phyloP scores from a whole-genome alignment of 257 asterid species.

The Nicotiana knightiana region DNA sequence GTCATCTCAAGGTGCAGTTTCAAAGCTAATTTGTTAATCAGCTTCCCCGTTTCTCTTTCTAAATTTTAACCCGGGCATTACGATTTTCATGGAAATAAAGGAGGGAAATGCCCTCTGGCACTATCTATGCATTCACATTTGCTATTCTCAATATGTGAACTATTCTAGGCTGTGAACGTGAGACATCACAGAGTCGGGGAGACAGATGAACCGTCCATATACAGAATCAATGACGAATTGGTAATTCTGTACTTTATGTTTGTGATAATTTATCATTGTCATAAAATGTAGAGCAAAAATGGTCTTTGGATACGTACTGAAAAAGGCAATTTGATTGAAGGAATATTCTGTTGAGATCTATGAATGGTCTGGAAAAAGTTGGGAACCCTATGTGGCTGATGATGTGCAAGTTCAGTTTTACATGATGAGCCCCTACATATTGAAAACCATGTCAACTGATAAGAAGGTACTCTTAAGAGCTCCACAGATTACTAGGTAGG shows the following conservation, averaged over 20 bases:
- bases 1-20: slow-evolving; percentile 69
- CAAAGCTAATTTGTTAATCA: neutral
- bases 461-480: slow-evolving; percentile 42
- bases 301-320: slow-evolving; percentile 7
- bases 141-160: neutral
- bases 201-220: slow-evolving; percentile 63
- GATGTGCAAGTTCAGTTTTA: slow-evolving; percentile 85
- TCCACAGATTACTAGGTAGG: neutral
- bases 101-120: too few species aligned
- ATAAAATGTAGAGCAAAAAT: neutral
- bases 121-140: neutral
- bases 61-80: too few species aligned
- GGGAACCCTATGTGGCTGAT: slow-evolving; percentile 75
- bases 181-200: slow-evolving; percentile 71
- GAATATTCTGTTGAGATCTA: slow-evolving; percentile 65
- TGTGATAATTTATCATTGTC: neutral
- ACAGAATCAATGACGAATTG: slow-evolving; percentile 82
- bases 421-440: slow-evolving; percentile 90
- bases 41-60: neutral
- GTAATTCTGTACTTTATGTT: slow-evolving; percentile 30
- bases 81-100: neutral
- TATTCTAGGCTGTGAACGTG: slow-evolving; percentile 53
- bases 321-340: slow-evolving; percentile 24
- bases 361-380: slow-evolving; percentile 74
- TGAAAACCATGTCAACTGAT: slow-evolving; percentile 75